Percentiles rank a stretch among this genome's conserved stretches.
Conservation (phyloP, 441 rosid genomes). For the Euphorbia neoarborescens region DNA sequence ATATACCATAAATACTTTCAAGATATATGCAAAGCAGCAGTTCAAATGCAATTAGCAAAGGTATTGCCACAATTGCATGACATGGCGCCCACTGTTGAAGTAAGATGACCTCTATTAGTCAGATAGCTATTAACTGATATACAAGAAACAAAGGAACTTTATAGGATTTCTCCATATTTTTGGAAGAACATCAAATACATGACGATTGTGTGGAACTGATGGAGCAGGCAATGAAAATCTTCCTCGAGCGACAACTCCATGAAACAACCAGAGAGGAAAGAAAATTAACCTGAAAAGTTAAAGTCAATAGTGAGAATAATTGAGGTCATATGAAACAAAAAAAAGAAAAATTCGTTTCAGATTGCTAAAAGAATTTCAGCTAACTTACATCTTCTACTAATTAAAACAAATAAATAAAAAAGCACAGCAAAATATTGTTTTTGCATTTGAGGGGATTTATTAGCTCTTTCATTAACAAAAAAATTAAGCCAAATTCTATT, state of each 20-base stretch:
- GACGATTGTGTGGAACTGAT: conserved; percentile 75
- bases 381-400: background rate
- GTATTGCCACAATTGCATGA: conserved; percentile 87
- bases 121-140: background rate
- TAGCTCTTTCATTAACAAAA: background rate
- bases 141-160: background rate
- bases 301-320: conserved; percentile 11
- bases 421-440: background rate
- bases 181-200: conserved; percentile 37
- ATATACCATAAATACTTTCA: conserved; percentile 69
- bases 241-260: conserved; percentile 86
- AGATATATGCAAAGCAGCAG: conserved; percentile 90
- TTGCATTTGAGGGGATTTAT: background rate
- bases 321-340: conserved; percentile 5
- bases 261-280: conserved; percentile 83
- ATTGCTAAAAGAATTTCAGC: background rate
- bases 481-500: conserved; percentile 1
- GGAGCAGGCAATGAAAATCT: conserved; percentile 98
- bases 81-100: conserved; percentile 97
- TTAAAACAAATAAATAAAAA: background rate
- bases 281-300: conserved; percentile 57
- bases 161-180: background rate
- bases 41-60: conserved; percentile 87
- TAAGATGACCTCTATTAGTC: conserved; percentile 14
- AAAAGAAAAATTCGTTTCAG: background rate